Conservation (phyloP, 352 stramenopile species). For the Phytophthora fragariaefolia region DNA sequence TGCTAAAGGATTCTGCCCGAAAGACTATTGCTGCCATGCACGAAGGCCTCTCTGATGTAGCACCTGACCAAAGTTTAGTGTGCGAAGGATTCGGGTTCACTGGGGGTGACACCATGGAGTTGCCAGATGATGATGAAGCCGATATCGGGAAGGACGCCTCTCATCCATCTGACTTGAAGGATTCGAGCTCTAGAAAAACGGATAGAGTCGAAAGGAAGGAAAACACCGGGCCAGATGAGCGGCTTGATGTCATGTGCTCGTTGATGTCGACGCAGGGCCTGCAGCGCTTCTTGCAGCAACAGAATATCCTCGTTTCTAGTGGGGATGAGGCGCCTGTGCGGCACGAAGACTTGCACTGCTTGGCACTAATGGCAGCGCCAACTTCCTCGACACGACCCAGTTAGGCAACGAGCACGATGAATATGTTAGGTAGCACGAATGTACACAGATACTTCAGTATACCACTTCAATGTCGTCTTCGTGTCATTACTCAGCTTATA, state of each 20-base stretch:
- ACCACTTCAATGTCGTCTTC: constrained; percentile 32
- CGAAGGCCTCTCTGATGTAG: constrained; percentile 52
- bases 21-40: constrained; percentile 74
- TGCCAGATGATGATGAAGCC: constrained; percentile 5
- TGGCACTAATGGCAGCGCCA: constrained; percentile 63
- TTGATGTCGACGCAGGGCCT: constrained; percentile 78
- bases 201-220: constrained; percentile 19
- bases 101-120: constrained; percentile 26
- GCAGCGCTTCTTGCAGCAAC: constrained; percentile 64
- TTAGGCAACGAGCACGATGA: too few species aligned
- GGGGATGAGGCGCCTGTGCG: constrained; percentile 30
- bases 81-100: constrained; percentile 43
- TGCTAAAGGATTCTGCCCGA: constrained; percentile 51
- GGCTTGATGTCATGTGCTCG: constrained; percentile 83
- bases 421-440: too few species aligned
- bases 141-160: constrained; percentile 18
- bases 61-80: constrained; percentile 19
- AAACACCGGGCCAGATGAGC: constrained; percentile 36
- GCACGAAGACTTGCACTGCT: constrained; percentile 77
- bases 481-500: constrained; percentile 18
- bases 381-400: constrained; percentile 8
- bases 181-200: not conserved
- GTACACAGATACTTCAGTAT: too few species aligned
- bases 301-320: constrained; percentile 55
- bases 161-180: not conserved